Evolutionary conservation across 163 green algal species (phyloP).

Genomic region (Trebouxiophyceae sp.): DNA sequence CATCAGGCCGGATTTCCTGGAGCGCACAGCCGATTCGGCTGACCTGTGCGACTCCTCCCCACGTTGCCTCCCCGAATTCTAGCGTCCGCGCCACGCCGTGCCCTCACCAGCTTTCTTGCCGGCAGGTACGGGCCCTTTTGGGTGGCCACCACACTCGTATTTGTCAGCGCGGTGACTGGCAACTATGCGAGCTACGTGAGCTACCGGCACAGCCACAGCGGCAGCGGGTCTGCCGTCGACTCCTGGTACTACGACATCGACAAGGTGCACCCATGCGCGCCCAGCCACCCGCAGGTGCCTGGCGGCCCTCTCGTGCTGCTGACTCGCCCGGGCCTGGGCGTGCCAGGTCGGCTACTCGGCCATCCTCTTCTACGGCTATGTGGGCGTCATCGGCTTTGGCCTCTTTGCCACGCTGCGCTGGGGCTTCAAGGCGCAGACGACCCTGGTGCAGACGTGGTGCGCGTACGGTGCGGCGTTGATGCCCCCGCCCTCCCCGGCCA

Average conservation of each 20-base stretch:
- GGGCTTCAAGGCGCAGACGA: slow-evolving; percentile 45
- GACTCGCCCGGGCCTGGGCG: no score
- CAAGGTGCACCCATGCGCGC: slow-evolving; percentile 44
- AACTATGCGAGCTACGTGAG: slow-evolving; percentile 46
- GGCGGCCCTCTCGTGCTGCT: no score
- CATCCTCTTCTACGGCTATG: slow-evolving; percentile 89
- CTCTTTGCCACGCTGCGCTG: slow-evolving; percentile 65
- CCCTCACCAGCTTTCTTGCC: background rate
- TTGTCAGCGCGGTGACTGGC: slow-evolving; percentile 64
- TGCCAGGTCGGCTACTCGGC: slow-evolving; percentile 55
- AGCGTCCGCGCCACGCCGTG: no score
- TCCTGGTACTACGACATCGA: slow-evolving; percentile 63
- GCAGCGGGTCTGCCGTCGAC: background rate
- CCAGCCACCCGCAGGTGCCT: no score
- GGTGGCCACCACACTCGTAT: slow-evolving; percentile 81
- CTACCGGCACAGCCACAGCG: slow-evolving; percentile 39
- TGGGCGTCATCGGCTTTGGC: slow-evolving; percentile 58
- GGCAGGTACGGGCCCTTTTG: slow-evolving; percentile 86
- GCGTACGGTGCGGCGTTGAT: slow-evolving; percentile 60
- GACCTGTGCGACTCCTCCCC: slow-evolving; percentile 60
- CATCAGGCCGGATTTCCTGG: slow-evolving; percentile 70
- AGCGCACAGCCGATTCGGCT: slow-evolving; percentile 57
- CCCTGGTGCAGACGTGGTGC: slow-evolving; percentile 79
- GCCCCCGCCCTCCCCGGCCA: background rate
- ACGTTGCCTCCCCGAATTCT: background rate